A percentile compares a stretch with the other conserved stretches of the same genome.
These are phyloP conservation scores for Brasilioporus rufonigricans DNA, from an alignment of 768 basidiomycete species.

Conservation along the genomic window DNA sequence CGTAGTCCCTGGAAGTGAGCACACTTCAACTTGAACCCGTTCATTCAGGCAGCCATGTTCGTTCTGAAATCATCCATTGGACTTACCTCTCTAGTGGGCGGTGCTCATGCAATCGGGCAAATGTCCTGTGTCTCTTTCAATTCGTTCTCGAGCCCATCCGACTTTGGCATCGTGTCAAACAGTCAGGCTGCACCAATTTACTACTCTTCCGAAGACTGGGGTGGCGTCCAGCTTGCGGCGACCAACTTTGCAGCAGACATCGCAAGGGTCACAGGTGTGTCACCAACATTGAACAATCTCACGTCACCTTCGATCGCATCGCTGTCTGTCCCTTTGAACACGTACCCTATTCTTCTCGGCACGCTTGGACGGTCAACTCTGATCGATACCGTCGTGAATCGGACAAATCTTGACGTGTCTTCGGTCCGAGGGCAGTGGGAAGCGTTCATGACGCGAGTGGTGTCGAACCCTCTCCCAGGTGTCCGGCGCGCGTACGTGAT, in stretches of 20 bases:
- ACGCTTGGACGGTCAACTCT: neutral
- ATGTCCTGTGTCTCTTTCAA: slow-evolving; percentile 46
- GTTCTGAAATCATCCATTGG: slow-evolving; percentile 9
- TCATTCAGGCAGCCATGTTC: slow-evolving; percentile 1
- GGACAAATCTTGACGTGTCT: neutral
- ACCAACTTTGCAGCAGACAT: slow-evolving; percentile 44
- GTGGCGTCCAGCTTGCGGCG: slow-evolving; percentile 60
- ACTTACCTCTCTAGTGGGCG: neutral
- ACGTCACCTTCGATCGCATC: slow-evolving; percentile 35
- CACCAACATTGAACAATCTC: slow-evolving; percentile 50
- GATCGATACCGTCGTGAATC: slow-evolving; percentile 2
- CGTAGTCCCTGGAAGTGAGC: neutral
- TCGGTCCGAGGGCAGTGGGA: neutral
- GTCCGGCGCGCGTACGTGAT: neutral
- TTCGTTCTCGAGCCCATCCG: slow-evolving; percentile 19
- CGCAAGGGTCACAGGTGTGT: slow-evolving; percentile 53
- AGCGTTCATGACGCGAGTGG: neutral
- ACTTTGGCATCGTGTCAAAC: slow-evolving; percentile 42
- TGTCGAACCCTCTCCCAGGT: neutral
- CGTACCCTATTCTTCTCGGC: neutral
- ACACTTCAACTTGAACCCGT: neutral
- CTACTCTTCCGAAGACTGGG: slow-evolving; percentile 58
- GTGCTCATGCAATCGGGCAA: slow-evolving; percentile 46
- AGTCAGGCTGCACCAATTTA: slow-evolving; percentile 48
- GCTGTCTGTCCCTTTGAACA: neutral